Evolutionary conservation across 108 stramenopile species (phyloP).

Genomic region (Chaetoceros tenuissimus): DNA sequence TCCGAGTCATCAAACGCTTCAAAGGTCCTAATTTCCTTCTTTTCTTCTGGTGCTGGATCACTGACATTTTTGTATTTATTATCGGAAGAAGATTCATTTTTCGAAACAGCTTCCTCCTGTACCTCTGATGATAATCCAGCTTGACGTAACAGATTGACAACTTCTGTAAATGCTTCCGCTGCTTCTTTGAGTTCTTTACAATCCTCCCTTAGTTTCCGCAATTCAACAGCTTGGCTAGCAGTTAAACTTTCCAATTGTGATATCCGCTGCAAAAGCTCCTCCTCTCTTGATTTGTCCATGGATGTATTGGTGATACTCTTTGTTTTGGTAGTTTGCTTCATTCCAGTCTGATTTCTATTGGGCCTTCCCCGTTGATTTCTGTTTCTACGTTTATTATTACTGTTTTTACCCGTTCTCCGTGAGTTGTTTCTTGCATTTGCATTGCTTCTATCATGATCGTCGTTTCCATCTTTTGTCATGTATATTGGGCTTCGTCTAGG

Average conservation of each 20-base stretch:
- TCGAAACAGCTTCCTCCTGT: background rate
- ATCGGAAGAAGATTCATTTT: background rate
- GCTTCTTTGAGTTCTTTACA: constrained; percentile 41
- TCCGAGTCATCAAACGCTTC: constrained; percentile 60
- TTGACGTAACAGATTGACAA: constrained; percentile 51
- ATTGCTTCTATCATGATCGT: background rate
- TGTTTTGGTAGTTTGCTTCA: background rate
- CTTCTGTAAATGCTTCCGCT: constrained; percentile 41
- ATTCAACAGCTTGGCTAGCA: constrained; percentile 53
- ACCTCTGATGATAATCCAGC: constrained; percentile 36
- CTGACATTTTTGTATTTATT: constrained; percentile 5
- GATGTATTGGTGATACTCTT: too few species aligned
- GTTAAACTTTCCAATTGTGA: constrained; percentile 64
- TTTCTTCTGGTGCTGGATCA: constrained; percentile 5
- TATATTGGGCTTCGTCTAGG: background rate
- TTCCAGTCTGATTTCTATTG: background rate
- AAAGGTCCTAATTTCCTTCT: constrained; percentile 3
- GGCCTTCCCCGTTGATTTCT: background rate
- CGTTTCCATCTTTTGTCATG: background rate
- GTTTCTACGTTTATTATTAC: background rate
- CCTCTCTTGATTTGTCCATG: constrained; percentile 11
- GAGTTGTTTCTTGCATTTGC: too few species aligned
- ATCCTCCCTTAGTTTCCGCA: constrained; percentile 58
- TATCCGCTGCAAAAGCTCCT: constrained; percentile 33
- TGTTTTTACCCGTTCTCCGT: background rate